Percentiles rank a stretch among this genome's conserved stretches.
Evolutionary conservation across 352 stramenopile species (phyloP).

Genomic region (Pilasporangium apinafurcum): DNA sequence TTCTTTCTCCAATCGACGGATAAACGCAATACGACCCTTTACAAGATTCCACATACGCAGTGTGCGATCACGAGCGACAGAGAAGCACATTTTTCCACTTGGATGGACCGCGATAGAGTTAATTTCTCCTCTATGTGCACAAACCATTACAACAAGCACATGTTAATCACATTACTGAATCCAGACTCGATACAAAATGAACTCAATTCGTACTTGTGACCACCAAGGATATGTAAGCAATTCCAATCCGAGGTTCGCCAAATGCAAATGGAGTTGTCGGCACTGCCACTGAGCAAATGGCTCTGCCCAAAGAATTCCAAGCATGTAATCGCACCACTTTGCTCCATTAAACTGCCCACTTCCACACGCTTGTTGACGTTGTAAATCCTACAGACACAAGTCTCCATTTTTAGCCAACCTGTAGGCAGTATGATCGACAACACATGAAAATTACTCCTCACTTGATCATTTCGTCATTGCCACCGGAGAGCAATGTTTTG

Average conservation of each 20-base stretch:
- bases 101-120: constrained; percentile 83
- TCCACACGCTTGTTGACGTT: constrained; percentile 86
- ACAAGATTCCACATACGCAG: constrained; percentile 90
- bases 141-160: neutral
- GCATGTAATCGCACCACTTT: constrained; percentile 80
- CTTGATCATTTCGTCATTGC: constrained; percentile 88
- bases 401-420: neutral
- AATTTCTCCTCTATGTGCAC: constrained; percentile 49
- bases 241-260: constrained; percentile 89
- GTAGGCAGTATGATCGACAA: constrained; percentile 1
- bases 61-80: constrained; percentile 73
- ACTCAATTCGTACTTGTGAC: constrained; percentile 64
- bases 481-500: constrained; percentile 77
- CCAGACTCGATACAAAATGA: neutral
- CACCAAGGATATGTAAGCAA: constrained; percentile 83
- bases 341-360: constrained; percentile 83
- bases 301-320: constrained; percentile 85
- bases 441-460: constrained; percentile 10
- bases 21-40: constrained; percentile 85
- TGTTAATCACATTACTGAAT: neutral
- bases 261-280: constrained; percentile 87
- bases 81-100: constrained; percentile 86
- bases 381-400: constrained; percentile 55
- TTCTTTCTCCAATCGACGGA: constrained; percentile 80
- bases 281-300: constrained; percentile 82